Conservation (phyloP, 208 protist genomes). For the Zelonia costaricensis region DNA sequence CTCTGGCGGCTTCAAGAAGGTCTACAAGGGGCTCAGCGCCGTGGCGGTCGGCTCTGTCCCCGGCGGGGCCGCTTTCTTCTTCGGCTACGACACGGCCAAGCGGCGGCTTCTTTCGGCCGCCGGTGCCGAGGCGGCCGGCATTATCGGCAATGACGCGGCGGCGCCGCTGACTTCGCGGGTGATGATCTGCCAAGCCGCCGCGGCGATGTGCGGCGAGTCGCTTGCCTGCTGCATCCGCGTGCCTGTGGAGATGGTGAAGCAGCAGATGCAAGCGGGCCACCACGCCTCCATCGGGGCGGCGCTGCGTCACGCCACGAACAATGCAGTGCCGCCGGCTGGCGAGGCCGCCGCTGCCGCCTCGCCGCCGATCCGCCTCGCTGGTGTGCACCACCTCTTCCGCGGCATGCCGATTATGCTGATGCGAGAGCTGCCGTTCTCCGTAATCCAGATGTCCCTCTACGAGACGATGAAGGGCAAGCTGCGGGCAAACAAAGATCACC, state of each 20-base stretch:
- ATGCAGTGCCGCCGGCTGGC: constrained; percentile 13
- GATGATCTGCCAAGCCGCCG: constrained; percentile 46
- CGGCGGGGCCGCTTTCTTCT: constrained; percentile 89
- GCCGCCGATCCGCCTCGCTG: constrained; percentile 24
- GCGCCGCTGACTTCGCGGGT: constrained; percentile 7
- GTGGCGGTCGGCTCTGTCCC: constrained; percentile 89
- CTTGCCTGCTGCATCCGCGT: constrained; percentile 86
- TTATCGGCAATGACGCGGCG: constrained; percentile 1
- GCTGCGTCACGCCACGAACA: constrained; percentile 53
- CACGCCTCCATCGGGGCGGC: constrained; percentile 39
- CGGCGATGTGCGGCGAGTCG: constrained; percentile 82
- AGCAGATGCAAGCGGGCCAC: constrained; percentile 86
- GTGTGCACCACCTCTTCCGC: constrained; percentile 64
- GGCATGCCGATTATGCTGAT: constrained; percentile 89
- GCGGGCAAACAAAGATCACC: constrained; percentile 29
- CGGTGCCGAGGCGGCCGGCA: not conserved
- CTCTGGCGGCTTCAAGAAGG: constrained; percentile 79
- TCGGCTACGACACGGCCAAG: constrained; percentile 72
- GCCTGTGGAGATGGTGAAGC: constrained; percentile 92
- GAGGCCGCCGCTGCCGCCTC: not conserved
- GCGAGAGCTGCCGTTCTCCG: constrained; percentile 90
- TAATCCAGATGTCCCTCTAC: constrained; percentile 93
- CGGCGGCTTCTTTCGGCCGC: constrained; percentile 9
- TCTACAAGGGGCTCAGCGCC: constrained; percentile 87
- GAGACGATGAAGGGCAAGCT: constrained; percentile 72